Evolutionary conservation across 2,329 filamentous ascomycete genomes (phyloP).

Genomic region (Helotiales sp.): DNA sequence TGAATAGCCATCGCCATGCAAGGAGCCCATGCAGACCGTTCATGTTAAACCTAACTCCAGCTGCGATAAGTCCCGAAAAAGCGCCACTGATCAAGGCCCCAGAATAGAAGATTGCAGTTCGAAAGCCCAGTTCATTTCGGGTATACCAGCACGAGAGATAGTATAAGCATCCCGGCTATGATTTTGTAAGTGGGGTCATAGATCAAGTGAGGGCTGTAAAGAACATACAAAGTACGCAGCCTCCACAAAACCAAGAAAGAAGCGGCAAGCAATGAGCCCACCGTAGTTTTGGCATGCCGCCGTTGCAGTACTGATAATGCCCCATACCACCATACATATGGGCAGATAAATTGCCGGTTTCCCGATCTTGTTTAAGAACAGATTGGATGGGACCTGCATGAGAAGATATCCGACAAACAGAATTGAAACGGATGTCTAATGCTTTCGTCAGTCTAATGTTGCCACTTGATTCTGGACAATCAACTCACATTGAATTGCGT

Average conservation of each 20-base stretch:
- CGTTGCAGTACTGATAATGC: slow-evolving; percentile 54
- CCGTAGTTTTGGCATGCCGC: slow-evolving; percentile 53
- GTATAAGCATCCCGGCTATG: slow-evolving; percentile 63
- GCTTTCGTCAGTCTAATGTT: slow-evolving; percentile 2
- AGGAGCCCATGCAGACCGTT: slow-evolving; percentile 59
- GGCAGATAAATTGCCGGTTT: slow-evolving; percentile 58
- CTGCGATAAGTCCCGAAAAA: slow-evolving; percentile 69
- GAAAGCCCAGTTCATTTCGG: slow-evolving; percentile 67
- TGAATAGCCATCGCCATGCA: slow-evolving; percentile 72
- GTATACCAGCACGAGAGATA: slow-evolving; percentile 73
- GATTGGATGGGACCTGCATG: slow-evolving; percentile 54
- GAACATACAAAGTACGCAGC: slow-evolving; percentile 57
- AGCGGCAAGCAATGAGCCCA: slow-evolving; percentile 52
- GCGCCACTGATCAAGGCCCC: slow-evolving; percentile 73
- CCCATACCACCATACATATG: slow-evolving; percentile 55
- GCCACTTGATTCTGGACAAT: background rate
- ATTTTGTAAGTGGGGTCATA: slow-evolving; percentile 7
- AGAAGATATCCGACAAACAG: slow-evolving; percentile 48
- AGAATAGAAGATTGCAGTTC: slow-evolving; percentile 69
- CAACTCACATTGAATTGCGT: slow-evolving; percentile 48
- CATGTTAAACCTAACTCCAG: slow-evolving; percentile 70
- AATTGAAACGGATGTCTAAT: slow-evolving; percentile 48
- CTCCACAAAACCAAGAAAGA: slow-evolving; percentile 59
- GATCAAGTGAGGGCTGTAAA: background rate
- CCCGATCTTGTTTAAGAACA: slow-evolving; percentile 54